Conservation (phyloP, 148 eudicot genomes). For the Amaranthus palmeri region DNA sequence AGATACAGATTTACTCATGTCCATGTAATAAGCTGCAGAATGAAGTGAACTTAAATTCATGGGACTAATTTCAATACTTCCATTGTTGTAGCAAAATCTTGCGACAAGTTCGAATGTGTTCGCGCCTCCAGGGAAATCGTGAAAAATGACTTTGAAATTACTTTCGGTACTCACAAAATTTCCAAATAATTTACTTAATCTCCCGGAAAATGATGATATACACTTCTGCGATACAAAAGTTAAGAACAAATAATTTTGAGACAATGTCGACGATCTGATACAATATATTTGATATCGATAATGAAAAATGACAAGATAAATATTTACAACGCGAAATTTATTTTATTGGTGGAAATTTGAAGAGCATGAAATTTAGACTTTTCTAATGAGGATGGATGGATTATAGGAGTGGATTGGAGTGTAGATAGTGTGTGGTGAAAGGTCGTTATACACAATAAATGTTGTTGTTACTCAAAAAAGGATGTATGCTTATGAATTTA, state of each 20-base stretch:
- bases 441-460: constrained; percentile 32
- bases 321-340: not conserved
- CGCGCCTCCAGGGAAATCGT: constrained; percentile 76
- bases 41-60: constrained; percentile 33
- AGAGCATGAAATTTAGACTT: not conserved
- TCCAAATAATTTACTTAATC: constrained; percentile 42
- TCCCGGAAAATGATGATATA: constrained; percentile 48
- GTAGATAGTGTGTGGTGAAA: not conserved
- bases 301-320: not conserved
- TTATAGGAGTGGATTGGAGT: not conserved
- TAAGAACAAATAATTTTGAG: not conserved
- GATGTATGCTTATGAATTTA: not conserved
- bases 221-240: constrained; percentile 41
- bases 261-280: not conserved
- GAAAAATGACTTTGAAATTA: constrained; percentile 53
- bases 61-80: constrained; percentile 37
- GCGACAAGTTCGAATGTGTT: constrained; percentile 56
- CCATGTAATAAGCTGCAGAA: constrained; percentile 55
- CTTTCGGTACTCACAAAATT: constrained; percentile 27
- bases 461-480: not conserved
- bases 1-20: constrained; percentile 45
- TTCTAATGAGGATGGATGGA: not conserved
- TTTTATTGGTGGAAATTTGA: not conserved
- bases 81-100: constrained; percentile 69
- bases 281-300: not conserved